Evolutionary conservation across 805 yeast species (phyloP).

Genomic region (Saturnispora sekii): DNA sequence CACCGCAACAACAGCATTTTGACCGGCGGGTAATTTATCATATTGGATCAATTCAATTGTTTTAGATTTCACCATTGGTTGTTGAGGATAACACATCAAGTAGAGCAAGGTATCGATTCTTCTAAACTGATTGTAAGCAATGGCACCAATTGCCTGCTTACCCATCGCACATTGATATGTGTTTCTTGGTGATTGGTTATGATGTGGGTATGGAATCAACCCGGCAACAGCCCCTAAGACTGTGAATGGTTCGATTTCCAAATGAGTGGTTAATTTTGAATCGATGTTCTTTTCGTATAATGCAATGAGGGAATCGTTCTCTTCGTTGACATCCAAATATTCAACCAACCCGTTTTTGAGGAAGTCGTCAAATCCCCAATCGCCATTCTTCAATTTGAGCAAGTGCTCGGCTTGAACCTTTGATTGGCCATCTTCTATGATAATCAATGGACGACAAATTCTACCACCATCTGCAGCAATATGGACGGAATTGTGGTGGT

Average conservation of each 20-base stretch:
- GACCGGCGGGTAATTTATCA: slow-evolving; percentile 97
- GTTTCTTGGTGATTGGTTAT: slow-evolving; percentile 86
- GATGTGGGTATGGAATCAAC: slow-evolving; percentile 85
- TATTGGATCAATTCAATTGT: slow-evolving; percentile 93
- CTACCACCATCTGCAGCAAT: slow-evolving; percentile 99
- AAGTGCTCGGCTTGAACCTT: slow-evolving; percentile 69
- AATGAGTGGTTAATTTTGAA: slow-evolving; percentile 55
- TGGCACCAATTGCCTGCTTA: slow-evolving; percentile 99
- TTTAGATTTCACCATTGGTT: slow-evolving; percentile 97
- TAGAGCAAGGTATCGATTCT: slow-evolving; percentile 91
- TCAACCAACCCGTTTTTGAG: slow-evolving; percentile 80
- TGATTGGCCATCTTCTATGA: slow-evolving; percentile 64
- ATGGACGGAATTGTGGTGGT: slow-evolving; percentile 88
- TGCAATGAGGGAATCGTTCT: slow-evolving; percentile 89
- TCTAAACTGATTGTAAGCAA: slow-evolving; percentile 92
- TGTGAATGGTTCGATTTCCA: slow-evolving; percentile 94
- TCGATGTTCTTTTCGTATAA: slow-evolving; percentile 64
- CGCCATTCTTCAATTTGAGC: slow-evolving; percentile 49
- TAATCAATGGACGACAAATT: slow-evolving; percentile 92
- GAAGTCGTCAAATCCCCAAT: slow-evolving; percentile 86
- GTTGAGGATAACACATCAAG: slow-evolving; percentile 97
- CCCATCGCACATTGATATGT: slow-evolving; percentile 96
- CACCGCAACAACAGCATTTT: slow-evolving; percentile 97
- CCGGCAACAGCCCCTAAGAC: slow-evolving; percentile 91
- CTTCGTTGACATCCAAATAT: slow-evolving; percentile 94